A percentile compares a stretch with the other conserved stretches of the same genome.
phyloP scores from a whole-genome alignment of 1,284 basidiomycete genomes.

The Tilletia walkeri region DNA sequence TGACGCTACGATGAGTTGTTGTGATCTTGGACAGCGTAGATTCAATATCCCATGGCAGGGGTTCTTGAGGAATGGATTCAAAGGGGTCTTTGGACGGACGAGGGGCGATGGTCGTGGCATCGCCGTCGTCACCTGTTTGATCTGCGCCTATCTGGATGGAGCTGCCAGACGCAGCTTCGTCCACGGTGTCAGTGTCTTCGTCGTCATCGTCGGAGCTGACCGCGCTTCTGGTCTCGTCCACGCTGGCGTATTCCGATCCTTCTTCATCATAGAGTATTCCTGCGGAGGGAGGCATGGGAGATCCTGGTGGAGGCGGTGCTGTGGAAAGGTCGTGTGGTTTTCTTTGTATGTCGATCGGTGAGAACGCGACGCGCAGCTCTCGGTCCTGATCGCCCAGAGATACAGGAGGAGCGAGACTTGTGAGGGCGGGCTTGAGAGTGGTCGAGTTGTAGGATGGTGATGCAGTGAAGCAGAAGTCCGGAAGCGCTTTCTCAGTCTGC shows the following conservation, averaged over 20 bases:
- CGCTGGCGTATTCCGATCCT: background rate
- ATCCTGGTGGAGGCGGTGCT: background rate
- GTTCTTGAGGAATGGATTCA: background rate
- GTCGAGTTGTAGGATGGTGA: too few species aligned
- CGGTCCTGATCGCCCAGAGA: too few species aligned
- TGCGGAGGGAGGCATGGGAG: conserved; percentile 12
- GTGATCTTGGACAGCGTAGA: background rate
- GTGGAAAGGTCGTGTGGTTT: too few species aligned
- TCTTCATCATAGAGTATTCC: background rate
- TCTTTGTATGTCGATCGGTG: too few species aligned
- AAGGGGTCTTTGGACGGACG: background rate
- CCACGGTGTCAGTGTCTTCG: background rate
- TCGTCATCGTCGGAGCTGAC: too few species aligned
- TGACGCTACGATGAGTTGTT: background rate
- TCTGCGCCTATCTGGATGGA: background rate
- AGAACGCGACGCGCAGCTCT: too few species aligned
- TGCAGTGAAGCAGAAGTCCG: too few species aligned
- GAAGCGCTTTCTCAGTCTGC: too few species aligned
- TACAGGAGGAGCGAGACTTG: too few species aligned
- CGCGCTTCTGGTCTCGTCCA: too few species aligned
- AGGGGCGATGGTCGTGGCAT: background rate
- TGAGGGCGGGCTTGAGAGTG: too few species aligned
- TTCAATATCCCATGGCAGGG: background rate
- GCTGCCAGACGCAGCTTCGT: background rate
- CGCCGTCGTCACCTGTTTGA: background rate